phyloP scores from a whole-genome alignment of 345 rosid genomes.

The Microthlaspi erraticum region DNA sequence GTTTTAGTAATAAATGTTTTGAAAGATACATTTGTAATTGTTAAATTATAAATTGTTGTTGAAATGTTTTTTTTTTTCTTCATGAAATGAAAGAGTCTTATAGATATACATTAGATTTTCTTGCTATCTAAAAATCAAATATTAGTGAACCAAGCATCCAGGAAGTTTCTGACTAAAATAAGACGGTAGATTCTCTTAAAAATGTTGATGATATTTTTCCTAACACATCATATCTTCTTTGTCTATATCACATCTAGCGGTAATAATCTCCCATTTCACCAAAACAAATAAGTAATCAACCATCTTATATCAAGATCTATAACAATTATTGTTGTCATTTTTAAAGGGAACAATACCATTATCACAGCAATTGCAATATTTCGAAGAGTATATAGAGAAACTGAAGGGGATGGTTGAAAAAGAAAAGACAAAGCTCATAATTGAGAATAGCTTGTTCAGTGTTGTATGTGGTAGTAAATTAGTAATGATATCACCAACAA shows the following conservation, averaged over 20 bases:
- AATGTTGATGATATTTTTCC: background rate
- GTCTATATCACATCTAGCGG: too few species aligned
- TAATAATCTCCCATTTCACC: too few species aligned
- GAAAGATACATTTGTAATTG: background rate
- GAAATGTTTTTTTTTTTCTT: background rate
- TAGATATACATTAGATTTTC: constrained; percentile 17
- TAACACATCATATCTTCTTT: background rate
- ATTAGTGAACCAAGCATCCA: constrained; percentile 33
- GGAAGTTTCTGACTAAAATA: constrained; percentile 18
- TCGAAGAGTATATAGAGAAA: constrained; percentile 53
- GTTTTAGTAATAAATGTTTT: background rate
- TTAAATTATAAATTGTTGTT: background rate
- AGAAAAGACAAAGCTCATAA: constrained; percentile 44
- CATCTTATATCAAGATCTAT: too few species aligned
- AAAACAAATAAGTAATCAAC: too few species aligned
- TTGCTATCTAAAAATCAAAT: constrained; percentile 1
- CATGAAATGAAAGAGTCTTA: constrained; percentile 20
- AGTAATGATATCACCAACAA: constrained; percentile 62
- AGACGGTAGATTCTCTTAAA: background rate
- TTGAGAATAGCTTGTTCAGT: constrained; percentile 47
- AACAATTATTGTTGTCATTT: background rate
- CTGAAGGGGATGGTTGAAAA: constrained; percentile 51
- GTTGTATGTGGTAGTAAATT: constrained; percentile 58
- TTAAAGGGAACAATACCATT: too few species aligned
- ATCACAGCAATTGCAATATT: constrained; percentile 47